Evolutionary conservation across 2,329 filamentous ascomycete species (phyloP), one percentile per base, ranked within the genome.

Genomic region (Ophiostoma sp.): DNA sequence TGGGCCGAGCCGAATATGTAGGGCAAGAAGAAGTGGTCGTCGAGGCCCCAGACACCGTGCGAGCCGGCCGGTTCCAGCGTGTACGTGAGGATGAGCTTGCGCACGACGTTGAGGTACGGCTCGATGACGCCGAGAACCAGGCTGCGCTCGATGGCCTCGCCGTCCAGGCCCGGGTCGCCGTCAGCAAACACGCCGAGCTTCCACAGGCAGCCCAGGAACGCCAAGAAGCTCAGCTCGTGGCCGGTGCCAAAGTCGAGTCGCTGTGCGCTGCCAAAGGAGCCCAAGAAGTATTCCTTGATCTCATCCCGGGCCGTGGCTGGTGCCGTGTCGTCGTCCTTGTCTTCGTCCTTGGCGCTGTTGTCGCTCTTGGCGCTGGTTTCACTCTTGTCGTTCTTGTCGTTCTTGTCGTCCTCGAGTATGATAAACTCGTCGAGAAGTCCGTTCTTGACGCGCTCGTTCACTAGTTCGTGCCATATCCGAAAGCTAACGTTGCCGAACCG

Each of bases 31-130:
- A 88, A 93, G 78, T 99, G 94, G 77, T 99, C 95, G 76, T 99
- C 95, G n/a, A 99, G 83, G 27, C 95, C 95, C 95, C 95, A 99
- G 27, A 99, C 95, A 3, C 95, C 95, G 76, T 98, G 95, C 1
- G 94, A 96, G 2, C 95, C 95, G 5, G 95, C 95, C 4, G 95
- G 95, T 76, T 99, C 95, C 27, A 99, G 85, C 0, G 89, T 97
- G 77, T 98, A 99, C 2, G 89, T 94, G 66, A 92, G 82, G 73
- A 99, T 97, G 9, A 99, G 83, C 58, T 85, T 87, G 52, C 95
- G 89, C 63, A 97, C 83, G 1, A 98, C 88, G 44, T 82, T 81
- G n/a, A 96, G 81, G 75, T 96, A 96, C 84, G 90, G 91, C 75
- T 97, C 90, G 69, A 99, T 84, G 52, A 96, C 82, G 0, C 89